Evolutionary conservation across 1,139 yeast species (phyloP), one percentile per base, ranked within the genome.

Genomic region (Pichia sp.): DNA sequence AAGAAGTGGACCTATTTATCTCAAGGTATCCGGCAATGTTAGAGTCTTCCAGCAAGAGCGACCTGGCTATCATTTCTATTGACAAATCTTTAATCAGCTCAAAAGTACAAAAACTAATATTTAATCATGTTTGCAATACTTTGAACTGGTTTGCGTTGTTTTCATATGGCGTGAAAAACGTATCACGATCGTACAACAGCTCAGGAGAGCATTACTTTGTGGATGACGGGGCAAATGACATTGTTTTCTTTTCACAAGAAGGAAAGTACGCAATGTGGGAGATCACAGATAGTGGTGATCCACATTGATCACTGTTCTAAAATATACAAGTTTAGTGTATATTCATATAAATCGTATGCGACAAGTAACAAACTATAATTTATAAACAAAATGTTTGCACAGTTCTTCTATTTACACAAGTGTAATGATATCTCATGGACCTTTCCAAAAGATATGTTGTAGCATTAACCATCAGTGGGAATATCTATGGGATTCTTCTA

Each of bases 191-290:
- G 26, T 68, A 61, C 47, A 63, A 62, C 8, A 29, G 50, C 1
- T 38, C 48, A 2, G 59, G 61, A 7, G 70, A 66, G 44, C 72
- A 69, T 56, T 51, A 55, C 0, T 59, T 61, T 49, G 54, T 54
- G n/a, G 63, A 61, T 47, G 61, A 62, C 48, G 72, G 72, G 1
- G 64, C 65, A 5, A 68, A 67, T 47, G 59, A 63, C 32, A 50
- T 60, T 13, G 59, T 61, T 1, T 16, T 62, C 7, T 58, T 67
- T 10, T 59, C 55, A 23, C 46, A 54, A 15, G 48, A 51, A 1
- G 54, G 49, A 26, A 43, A 59, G 1, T 65, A 52, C 47, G 64
- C 61, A 0, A 43, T 62, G 3, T 68, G 72, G 71, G 63, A 65
- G 44, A 54, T 64, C 13, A 59, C 59, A 4, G 67, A 67, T 36